Evolutionary conservation across 208 protist species (phyloP).

Genomic region (Tetramitus jugosus): DNA sequence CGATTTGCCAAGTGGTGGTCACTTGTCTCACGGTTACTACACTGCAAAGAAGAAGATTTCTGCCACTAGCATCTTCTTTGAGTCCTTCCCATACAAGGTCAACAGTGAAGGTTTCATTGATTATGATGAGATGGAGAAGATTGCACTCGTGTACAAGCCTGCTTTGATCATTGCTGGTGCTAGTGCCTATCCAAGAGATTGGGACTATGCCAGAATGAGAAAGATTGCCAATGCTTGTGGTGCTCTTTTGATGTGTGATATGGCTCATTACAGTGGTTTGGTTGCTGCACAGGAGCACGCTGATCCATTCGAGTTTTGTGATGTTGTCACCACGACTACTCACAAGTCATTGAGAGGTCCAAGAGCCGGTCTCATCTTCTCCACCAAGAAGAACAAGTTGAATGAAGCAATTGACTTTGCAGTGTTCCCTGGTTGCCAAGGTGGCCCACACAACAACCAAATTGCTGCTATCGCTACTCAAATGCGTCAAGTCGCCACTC

Average conservation of each 20-base stretch:
- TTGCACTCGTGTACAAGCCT: slow-evolving; percentile 81
- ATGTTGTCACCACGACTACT: slow-evolving; percentile 99
- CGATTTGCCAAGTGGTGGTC: slow-evolving; percentile 70
- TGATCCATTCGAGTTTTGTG: slow-evolving; percentile 86
- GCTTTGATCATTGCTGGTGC: slow-evolving; percentile 89
- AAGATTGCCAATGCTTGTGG: slow-evolving; percentile 66
- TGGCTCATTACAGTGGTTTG: slow-evolving; percentile 93
- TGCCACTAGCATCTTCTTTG: slow-evolving; percentile 94
- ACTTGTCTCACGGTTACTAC: slow-evolving; percentile 94
- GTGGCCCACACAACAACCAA: slow-evolving; percentile 94
- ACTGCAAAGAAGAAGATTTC: slow-evolving; percentile 89
- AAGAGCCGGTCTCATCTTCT: slow-evolving; percentile 95
- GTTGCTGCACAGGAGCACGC: slow-evolving; percentile 68
- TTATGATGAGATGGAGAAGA: slow-evolving; percentile 80
- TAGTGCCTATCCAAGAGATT: slow-evolving; percentile 92
- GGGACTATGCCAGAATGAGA: slow-evolving; percentile 77
- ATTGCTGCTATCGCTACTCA: slow-evolving; percentile 92
- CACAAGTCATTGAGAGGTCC: slow-evolving; percentile 99
- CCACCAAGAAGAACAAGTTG: slow-evolving; percentile 39
- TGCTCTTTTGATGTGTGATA: slow-evolving; percentile 90
- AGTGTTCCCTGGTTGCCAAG: slow-evolving; percentile 95
- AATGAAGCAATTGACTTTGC: slow-evolving; percentile 93
- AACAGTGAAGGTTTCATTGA: slow-evolving; percentile 84
- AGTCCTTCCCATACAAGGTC: slow-evolving; percentile 91
- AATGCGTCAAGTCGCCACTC: slow-evolving; percentile 78